Percentiles rank a stretch among this genome's conserved stretches.
These are phyloP conservation scores for Phaeophleospora eucalypticola DNA, from an alignment of 2,329 filamentous ascomycete genomes.

Conservation along the genomic window DNA sequence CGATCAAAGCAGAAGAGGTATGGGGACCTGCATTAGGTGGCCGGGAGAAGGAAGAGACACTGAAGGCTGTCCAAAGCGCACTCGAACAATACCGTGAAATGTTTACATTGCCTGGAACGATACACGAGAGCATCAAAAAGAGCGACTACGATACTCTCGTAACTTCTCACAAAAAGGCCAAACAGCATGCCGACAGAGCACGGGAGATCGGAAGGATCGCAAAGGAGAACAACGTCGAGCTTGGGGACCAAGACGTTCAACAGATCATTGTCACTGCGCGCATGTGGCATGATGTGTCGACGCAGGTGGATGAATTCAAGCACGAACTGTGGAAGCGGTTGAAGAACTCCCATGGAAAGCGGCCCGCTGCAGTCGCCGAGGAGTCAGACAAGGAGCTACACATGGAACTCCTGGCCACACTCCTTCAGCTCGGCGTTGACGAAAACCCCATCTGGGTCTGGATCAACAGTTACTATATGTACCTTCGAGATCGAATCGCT, in stretches of 20 bases:
- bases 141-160: slow-evolving; percentile 86
- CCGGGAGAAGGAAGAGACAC: slow-evolving; percentile 80
- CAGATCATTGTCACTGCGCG: slow-evolving; percentile 82
- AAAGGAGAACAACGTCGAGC: slow-evolving; percentile 47
- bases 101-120: slow-evolving; percentile 71
- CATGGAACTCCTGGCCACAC: slow-evolving; percentile 81
- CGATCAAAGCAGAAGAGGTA: slow-evolving; percentile 91
- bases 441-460: slow-evolving; percentile 97
- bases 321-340: slow-evolving; percentile 82
- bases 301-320: slow-evolving; percentile 83
- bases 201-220: slow-evolving; percentile 61
- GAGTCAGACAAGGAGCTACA: slow-evolving; percentile 65
- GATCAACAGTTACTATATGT: slow-evolving; percentile 84
- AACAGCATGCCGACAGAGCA: slow-evolving; percentile 74
- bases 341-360: slow-evolving; percentile 27
- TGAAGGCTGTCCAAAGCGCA: slow-evolving; percentile 71
- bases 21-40: slow-evolving; percentile 94
- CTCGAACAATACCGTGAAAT: slow-evolving; percentile 77
- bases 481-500: slow-evolving; percentile 80
- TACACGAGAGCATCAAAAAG: slow-evolving; percentile 81
- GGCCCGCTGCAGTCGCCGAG: slow-evolving; percentile 24
- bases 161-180: slow-evolving; percentile 81
- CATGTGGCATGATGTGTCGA: slow-evolving; percentile 92
- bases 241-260: slow-evolving; percentile 76
- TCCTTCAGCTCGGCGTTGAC: slow-evolving; percentile 90